Base-by-base conservation (phyloP, 805 yeast species). In the Wickerhamomyces subpelliculosus region DNA sequence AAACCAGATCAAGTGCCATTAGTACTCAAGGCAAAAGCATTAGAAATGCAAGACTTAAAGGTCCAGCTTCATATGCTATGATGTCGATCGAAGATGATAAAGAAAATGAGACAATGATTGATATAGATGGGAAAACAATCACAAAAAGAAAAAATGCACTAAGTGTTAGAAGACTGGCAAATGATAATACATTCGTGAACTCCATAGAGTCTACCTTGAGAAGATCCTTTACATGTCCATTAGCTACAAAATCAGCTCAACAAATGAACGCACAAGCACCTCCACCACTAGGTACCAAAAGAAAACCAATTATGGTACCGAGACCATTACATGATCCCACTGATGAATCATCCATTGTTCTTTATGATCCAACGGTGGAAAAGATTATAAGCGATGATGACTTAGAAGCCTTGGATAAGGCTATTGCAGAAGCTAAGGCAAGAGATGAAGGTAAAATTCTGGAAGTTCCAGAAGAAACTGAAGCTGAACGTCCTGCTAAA, bases 341-440 rank as follows among this genome's bases (percentile, higher is more conserved):
- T 32, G 88, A 82, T 43, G 97, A 93, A 57, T 80, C 85, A 51
- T 97, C 98, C 3, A 86, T 93, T 39, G 97, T 93, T 1, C 66
- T 93, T 32, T 93, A 87, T 54, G 98, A 93, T 58, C 98, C 98
- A 0, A 85, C 97, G 0, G 80, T 90, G 3, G 97, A 93, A 40
- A 54, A 46, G 36, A 48, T 50, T 33, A 47, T 48, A 36, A 45
- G 51, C 34, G 52, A 49, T 41, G 51, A 48, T 34, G 59, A 54
- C 30, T 33, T 47, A 26, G 53, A 44, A 40, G 59, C 43, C 45
- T 55, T 36, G 59, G 67, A 37, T 62, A 58, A 47, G 47, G 58
- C 58, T 1, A 52, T 54, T 17, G 51, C 42, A 1, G 50, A 42
- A 27, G 58, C 55, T 3, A 51, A 54, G 34, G 52, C 54, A 2